Evolutionary conservation across 2,329 filamentous ascomycete genomes (phyloP).

Genomic region (Xylaria sp.): DNA sequence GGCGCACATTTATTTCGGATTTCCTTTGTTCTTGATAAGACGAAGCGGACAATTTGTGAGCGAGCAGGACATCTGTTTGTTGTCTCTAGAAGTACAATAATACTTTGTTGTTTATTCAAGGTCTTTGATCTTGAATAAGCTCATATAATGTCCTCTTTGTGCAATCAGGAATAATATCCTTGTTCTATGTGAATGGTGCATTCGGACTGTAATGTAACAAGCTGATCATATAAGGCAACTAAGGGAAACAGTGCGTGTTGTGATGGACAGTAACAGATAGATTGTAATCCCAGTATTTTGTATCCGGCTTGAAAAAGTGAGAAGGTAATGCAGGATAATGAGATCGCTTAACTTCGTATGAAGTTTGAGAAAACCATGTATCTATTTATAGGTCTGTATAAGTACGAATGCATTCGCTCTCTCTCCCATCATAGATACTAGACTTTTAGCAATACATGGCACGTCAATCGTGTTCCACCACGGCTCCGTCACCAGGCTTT

Average conservation of each 20-base stretch:
- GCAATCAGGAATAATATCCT: neutral
- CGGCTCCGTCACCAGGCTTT: constrained; percentile 48
- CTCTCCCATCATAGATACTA: too few relatives aligned
- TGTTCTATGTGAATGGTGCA: neutral
- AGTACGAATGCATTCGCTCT: neutral
- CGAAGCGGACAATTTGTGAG: too few relatives aligned
- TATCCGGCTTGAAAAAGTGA: neutral
- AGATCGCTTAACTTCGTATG: neutral
- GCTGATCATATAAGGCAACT: neutral
- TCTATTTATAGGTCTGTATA: neutral
- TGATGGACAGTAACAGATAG: neutral
- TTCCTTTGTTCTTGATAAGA: neutral
- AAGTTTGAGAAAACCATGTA: neutral
- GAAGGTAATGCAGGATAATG: neutral
- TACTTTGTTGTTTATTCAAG: neutral
- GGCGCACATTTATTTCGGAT: neutral
- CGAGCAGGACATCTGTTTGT: neutral
- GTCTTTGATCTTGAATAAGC: neutral
- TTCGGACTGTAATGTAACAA: neutral
- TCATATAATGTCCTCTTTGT: neutral
- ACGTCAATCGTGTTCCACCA: neutral
- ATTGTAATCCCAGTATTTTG: neutral
- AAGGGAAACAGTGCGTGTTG: neutral
- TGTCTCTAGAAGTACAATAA: neutral
- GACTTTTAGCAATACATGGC: too few relatives aligned